Evolutionary conservation across 2,329 filamentous ascomycete genomes (phyloP), one percentile per base, ranked within the genome.

Genomic region (Neopestalotiopsis sp.): DNA sequence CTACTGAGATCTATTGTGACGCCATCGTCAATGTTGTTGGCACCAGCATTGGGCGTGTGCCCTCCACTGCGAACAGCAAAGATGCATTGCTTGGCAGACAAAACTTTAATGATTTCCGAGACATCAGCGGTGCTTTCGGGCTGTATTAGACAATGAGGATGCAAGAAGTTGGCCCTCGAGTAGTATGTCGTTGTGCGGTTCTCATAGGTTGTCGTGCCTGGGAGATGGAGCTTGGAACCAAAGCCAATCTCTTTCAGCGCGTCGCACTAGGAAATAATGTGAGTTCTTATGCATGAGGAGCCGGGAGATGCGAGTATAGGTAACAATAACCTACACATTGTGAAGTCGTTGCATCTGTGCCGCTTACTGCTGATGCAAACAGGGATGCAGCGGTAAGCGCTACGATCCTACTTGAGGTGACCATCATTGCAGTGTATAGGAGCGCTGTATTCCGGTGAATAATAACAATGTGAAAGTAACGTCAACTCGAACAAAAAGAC

Each of bases 61-160:
- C 84, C 83, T 38, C 83, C 83, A 63, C 81, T 79, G 66, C 81
- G 83, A 2, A 85, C 78, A 2, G 81, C 81, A 67, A 84, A 83
- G 17, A 12, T 9, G 4, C 42, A 53, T 28, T 53, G 14, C 38
- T 32, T 13, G 10, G 38, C n/a, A 6, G 30, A 12, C 38, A 65
- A 34, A 6, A 40, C 40, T 53, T 24, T 10, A 1, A 65, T 24
- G 17, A 40, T 30, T 5, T 13, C 9, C 5, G 64, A 66, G 7
- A 66, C 64, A n/a, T 66, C 64, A 32, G 6, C 13, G 17, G 64
- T 28, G 14, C 24, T 38, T n/a, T 28, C 24, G 4, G 64, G 64
- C 49, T 34, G 49, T 14, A 66, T 45, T 17, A 66, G 28, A 53
- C 62, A 65, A 9, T 62, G 14, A 1, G 59, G 59, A 34, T 62